Evolutionary conservation across 2,329 filamentous ascomycete genomes (phyloP), one percentile per base, ranked within the genome.

Genomic region (Nothophaeocryptopus gaeumannii): DNA sequence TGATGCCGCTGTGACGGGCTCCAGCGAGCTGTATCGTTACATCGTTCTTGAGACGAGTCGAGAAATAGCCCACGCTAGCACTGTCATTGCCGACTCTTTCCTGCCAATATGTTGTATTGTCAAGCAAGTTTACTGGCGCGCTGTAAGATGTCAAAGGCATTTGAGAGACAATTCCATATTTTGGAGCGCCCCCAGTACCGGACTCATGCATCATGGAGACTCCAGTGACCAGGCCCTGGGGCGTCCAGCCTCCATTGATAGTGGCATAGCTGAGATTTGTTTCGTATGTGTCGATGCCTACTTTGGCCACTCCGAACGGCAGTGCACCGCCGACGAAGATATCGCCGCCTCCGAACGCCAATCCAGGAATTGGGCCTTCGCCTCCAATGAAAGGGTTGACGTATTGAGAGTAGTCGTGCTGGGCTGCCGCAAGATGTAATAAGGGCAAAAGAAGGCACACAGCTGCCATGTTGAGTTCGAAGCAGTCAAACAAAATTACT

Each of bases 111-210:
- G 70, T 73, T 3, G 54, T 57, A 42, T 73, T 72, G 39, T 73
- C 68, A 7, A 72, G 55, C 5, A 72, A 44, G 46, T 71, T 69
- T 11, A 72, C 68, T 0, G 60, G 59, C 3, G 58, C 61, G 10
- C 63, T 60, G 0, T 67, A 72, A 56, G 53, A 84, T 75, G 16
- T 75, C 57, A 58, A 65, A 58, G 54, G 74, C 74, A 67, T 84
- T 47, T 72, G 77, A 0, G 74, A 75, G 16, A 82, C 72, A 1
- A 85, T 81, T 4, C 84, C 84, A 53, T 87, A 88, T 64, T 86
- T 87, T 1, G 84, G 82, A 1, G 81, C 82, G 1, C 84, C 84
- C 7, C 84, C 84, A 0, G 83, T 88, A 2, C 83, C 83, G 53
- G 78, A 80, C 62, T 85, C 82, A 56, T 85, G 83, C 60, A 85